These are phyloP conservation scores for Boletus sp. DNA, from an alignment of 1,284 basidiomycete genomes.

Conservation along the genomic window DNA sequence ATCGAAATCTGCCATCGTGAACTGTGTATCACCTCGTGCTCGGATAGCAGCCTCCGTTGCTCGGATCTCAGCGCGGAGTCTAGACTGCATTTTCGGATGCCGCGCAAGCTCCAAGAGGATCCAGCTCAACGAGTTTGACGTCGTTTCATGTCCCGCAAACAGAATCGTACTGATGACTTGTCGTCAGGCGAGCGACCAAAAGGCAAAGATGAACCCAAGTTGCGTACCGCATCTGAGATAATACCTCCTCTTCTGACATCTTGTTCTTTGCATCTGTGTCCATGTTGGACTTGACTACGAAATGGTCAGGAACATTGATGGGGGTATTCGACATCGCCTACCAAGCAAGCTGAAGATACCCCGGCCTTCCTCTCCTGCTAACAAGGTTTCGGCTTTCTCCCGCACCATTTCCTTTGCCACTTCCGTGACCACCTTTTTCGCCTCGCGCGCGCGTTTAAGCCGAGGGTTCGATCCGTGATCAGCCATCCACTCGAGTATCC, in stretches of 20 bases:
- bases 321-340: slow-evolving; percentile 14
- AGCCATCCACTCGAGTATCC: slow-evolving; percentile 38
- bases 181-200: not conserved
- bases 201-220: not conserved
- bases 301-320: not conserved
- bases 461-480: slow-evolving; percentile 38
- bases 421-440: slow-evolving; percentile 22
- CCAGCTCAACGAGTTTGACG: slow-evolving; percentile 44
- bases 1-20: slow-evolving; percentile 48
- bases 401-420: slow-evolving; percentile 42
- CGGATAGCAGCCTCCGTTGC: slow-evolving; percentile 36
- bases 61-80: slow-evolving; percentile 42
- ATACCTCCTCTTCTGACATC: slow-evolving; percentile 51
- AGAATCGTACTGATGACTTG: slow-evolving; percentile 35
- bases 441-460: slow-evolving; percentile 37
- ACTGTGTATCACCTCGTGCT: slow-evolving; percentile 40
- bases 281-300: slow-evolving; percentile 52
- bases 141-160: slow-evolving; percentile 54
- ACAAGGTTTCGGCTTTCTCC: slow-evolving; percentile 39
- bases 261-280: slow-evolving; percentile 43
- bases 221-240: slow-evolving; percentile 52
- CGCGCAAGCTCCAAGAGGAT: slow-evolving; percentile 43
- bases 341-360: slow-evolving; percentile 47
- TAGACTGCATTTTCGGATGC: slow-evolving; percentile 38
- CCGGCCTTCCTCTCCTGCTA: slow-evolving; percentile 29